Conservation (phyloP, 345 rosid species). For the Camelina sativa region DNA sequence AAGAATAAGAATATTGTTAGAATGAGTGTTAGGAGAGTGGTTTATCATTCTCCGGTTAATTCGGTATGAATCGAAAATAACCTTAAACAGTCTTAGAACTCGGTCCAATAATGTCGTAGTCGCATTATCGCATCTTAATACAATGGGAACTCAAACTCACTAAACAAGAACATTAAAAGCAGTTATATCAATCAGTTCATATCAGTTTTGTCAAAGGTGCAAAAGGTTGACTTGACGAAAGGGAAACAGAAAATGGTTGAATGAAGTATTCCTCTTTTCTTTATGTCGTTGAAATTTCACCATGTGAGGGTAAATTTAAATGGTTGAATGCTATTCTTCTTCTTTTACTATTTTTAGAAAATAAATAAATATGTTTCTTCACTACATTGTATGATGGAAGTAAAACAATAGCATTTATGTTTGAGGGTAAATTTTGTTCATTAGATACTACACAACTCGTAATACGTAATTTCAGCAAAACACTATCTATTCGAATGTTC, state of each 20-base stretch:
- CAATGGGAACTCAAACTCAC: neutral
- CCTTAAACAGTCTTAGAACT: no score
- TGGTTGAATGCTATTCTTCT: neutral
- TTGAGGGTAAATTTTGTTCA: neutral
- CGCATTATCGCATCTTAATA: neutral
- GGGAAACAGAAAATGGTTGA: neutral
- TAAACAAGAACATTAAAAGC: constrained; percentile 1
- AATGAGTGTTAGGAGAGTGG: no score
- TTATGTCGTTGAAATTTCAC: neutral
- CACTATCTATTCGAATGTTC: neutral
- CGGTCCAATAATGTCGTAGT: neutral
- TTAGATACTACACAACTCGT: neutral
- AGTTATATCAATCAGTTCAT: neutral
- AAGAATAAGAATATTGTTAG: neutral
- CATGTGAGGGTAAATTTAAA: neutral
- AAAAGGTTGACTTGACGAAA: neutral
- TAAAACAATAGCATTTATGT: neutral
- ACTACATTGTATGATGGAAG: neutral
- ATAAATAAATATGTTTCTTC: neutral
- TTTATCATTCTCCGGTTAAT: no score
- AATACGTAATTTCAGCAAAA: neutral
- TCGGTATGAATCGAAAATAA: no score
- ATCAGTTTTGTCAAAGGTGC: neutral
- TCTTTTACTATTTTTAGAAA: neutral
- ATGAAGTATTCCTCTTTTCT: neutral